Evolutionary conservation across 495 filamentous ascomycete species (phyloP).

Genomic region (Xylaria acuta): DNA sequence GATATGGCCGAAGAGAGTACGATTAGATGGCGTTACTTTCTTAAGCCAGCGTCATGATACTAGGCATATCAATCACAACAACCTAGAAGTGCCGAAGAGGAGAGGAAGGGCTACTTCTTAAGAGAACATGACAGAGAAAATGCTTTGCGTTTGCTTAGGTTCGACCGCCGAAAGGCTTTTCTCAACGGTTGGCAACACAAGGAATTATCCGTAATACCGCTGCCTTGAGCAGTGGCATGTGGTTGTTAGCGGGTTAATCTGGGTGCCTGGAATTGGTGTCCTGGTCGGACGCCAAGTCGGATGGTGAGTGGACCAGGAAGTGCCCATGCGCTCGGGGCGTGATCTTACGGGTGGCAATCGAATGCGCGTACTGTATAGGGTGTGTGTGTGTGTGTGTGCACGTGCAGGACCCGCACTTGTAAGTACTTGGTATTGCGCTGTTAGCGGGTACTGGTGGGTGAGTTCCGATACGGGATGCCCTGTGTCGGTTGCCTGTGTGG

Average conservation of each 20-base stretch:
- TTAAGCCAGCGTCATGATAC: constrained; percentile 8
- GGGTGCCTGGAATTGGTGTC: constrained; percentile 22
- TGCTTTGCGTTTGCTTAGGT: background rate
- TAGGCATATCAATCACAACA: background rate
- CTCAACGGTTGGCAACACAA: background rate
- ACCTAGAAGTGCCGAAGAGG: background rate
- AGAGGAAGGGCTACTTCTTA: background rate
- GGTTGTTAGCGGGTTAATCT: constrained; percentile 18
- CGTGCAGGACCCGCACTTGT: too few species aligned
- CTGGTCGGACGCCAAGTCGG: background rate
- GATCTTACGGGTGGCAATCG: background rate
- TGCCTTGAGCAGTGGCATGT: constrained; percentile 25
- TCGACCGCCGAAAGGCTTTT: background rate
- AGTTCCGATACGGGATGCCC: background rate
- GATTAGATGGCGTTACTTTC: background rate
- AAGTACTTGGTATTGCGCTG: too few species aligned
- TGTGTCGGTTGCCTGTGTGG: background rate
- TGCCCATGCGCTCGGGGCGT: background rate
- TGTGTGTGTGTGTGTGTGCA: too few species aligned
- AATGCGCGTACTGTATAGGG: background rate
- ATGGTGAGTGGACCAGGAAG: constrained; percentile 7
- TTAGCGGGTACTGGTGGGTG: background rate
- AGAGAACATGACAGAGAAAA: background rate
- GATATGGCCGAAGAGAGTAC: background rate
- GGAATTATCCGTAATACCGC: constrained; percentile 18